Conservation (phyloP, 2,329 filamentous ascomycete genomes). For the Gaeumannomyces tritici region DNA sequence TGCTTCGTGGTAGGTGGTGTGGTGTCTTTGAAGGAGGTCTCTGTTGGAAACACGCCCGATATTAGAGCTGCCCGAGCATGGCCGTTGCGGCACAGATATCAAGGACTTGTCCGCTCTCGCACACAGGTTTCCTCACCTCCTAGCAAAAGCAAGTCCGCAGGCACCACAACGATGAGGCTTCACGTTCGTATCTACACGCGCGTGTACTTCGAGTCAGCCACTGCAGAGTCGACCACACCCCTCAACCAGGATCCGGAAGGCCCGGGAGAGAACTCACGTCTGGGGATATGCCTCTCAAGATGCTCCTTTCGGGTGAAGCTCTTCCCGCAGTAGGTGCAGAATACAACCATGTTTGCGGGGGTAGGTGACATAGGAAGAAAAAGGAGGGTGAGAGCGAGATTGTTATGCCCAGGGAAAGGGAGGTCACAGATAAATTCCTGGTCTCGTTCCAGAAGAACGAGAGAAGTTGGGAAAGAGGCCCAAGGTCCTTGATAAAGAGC, state of each 20-base stretch:
- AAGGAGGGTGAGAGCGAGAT: background rate
- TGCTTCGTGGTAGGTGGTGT: slow-evolving; percentile 40
- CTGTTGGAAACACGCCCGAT: slow-evolving; percentile 20
- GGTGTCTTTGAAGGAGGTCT: slow-evolving; percentile 40
- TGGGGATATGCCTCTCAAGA: slow-evolving; percentile 44
- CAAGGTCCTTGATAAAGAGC: background rate
- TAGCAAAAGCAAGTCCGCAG: slow-evolving; percentile 39
- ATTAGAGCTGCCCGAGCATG: background rate
- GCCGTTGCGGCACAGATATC: background rate
- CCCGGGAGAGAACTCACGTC: slow-evolving; percentile 26
- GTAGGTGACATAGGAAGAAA: background rate
- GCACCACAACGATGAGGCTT: slow-evolving; percentile 40
- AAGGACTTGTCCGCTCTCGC: no score
- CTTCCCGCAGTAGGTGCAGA: slow-evolving; percentile 44
- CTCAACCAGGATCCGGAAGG: background rate
- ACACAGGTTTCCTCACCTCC: slow-evolving; percentile 28
- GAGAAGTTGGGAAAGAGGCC: background rate
- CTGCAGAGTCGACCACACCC: background rate
- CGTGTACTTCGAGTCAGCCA: background rate
- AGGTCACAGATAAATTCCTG: background rate
- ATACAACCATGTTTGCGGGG: slow-evolving; percentile 19
- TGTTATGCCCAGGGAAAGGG: background rate
- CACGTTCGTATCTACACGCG: slow-evolving; percentile 39
- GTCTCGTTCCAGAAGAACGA: background rate
- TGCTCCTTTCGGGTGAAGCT: slow-evolving; percentile 46